Conservation (phyloP, 371 early-diverging fungal species). For the Fennellomyces sp. region DNA sequence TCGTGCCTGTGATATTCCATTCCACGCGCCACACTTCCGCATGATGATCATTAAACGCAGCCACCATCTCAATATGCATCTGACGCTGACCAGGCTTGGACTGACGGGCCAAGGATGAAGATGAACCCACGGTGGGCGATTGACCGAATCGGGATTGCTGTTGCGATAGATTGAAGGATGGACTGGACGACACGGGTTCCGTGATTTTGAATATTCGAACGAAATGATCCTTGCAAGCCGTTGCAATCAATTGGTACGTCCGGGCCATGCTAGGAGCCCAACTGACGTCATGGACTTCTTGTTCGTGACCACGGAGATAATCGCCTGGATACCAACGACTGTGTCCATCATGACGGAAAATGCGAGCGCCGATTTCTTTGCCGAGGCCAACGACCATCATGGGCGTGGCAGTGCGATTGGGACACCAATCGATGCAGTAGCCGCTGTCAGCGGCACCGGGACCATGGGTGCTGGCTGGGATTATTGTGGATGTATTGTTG, state of each 20-base stretch:
- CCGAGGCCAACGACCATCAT: conserved; percentile 92
- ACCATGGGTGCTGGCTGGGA: conserved; percentile 1
- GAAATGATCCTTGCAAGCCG: conserved; percentile 83
- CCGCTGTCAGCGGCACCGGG: conserved; percentile 61
- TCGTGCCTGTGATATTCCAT: conserved; percentile 95
- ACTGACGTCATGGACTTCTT: conserved; percentile 78
- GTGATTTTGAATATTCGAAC: conserved; percentile 87
- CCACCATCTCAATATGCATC: conserved; percentile 62
- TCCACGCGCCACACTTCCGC: conserved; percentile 89
- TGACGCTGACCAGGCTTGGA: conserved; percentile 14
- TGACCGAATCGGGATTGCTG: conserved; percentile 16
- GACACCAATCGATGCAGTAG: conserved; percentile 90
- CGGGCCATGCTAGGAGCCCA: conserved; percentile 91
- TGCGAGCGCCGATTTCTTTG: conserved; percentile 77
- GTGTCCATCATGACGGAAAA: conserved; percentile 62
- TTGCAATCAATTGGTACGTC: conserved; percentile 91
- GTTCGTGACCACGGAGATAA: conserved; percentile 67
- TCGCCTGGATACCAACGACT: conserved; percentile 74
- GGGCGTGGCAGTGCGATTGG: conserved; percentile 72
- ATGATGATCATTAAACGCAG: conserved; percentile 69
- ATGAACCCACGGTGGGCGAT: conserved; percentile 12
- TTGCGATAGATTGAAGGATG: conserved; percentile 6
- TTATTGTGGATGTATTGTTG: neutral
- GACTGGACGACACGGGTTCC: conserved; percentile 33
- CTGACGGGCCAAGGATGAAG: conserved; percentile 6